These are phyloP conservation scores for Comarum palustre DNA, from an alignment of 306 rosid genomes.

Conservation along the genomic window DNA sequence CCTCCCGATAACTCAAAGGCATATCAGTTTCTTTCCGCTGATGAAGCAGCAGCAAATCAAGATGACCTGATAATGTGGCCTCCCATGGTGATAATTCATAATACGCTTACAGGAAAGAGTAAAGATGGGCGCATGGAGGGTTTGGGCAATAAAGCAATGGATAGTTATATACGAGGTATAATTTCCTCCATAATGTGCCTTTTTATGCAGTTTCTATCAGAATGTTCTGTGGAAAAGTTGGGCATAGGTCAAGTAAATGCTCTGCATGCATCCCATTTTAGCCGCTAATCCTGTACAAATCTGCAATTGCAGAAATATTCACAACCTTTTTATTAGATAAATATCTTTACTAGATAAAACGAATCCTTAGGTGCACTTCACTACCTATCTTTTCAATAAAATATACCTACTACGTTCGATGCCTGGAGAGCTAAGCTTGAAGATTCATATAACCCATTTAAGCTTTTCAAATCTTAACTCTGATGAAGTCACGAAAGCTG, in stretches of 20 bases:
- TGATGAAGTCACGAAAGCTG: neutral
- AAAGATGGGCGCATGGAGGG: conserved; percentile 99
- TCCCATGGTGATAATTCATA: conserved; percentile 92
- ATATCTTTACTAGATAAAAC: conserved; percentile 2
- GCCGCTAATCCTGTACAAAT: neutral
- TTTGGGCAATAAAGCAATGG: conserved; percentile 98
- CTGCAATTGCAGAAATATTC: neutral
- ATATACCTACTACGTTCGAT: neutral
- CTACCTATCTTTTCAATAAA: neutral
- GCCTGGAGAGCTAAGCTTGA: neutral
- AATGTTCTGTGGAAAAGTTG: conserved; percentile 27
- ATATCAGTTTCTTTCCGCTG: conserved; percentile 75
- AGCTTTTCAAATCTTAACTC: neutral
- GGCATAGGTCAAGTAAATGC: conserved; percentile 26
- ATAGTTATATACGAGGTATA: conserved; percentile 88
- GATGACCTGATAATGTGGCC: conserved; percentile 99
- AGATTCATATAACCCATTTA: neutral
- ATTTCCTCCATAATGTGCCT: conserved; percentile 34
- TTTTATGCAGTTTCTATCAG: conserved; percentile 22
- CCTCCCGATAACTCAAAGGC: conserved; percentile 88
- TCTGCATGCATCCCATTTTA: conserved; percentile 22
- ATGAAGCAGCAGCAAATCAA: conserved; percentile 86
- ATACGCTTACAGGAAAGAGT: conserved; percentile 79
- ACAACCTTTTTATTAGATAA: neutral
- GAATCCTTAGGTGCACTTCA: conserved; percentile 7